Conservation (phyloP, 768 basidiomycete species). For the Strobilomyces confusus region DNA sequence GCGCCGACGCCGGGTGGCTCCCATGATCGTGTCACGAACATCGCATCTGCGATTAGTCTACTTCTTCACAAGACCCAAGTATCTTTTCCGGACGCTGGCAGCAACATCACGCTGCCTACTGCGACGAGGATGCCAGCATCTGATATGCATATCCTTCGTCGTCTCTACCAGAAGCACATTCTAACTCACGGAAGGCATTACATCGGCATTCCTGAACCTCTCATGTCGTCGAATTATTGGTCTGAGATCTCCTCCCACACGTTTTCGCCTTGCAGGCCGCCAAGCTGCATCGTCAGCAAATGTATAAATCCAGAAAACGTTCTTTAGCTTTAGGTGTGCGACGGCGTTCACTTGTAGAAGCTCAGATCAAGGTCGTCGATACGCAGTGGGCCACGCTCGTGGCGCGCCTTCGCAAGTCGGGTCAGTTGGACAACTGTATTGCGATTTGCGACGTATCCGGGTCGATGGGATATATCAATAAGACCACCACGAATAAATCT, state of each 20-base stretch:
- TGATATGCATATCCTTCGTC: slow-evolving; percentile 44
- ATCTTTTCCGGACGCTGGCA: slow-evolving; percentile 9
- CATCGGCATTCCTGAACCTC: slow-evolving; percentile 47
- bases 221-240: slow-evolving; percentile 62
- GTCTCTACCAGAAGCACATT: slow-evolving; percentile 55
- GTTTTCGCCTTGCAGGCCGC: slow-evolving; percentile 46
- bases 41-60: slow-evolving; percentile 57
- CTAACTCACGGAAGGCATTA: slow-evolving; percentile 52
- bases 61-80: slow-evolving; percentile 43
- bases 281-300: neutral
- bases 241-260: slow-evolving; percentile 60
- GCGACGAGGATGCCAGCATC: slow-evolving; percentile 32
- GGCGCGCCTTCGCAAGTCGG: slow-evolving; percentile 45
- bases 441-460: slow-evolving; percentile 77
- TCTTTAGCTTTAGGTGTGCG: no score
- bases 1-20: slow-evolving; percentile 55
- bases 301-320: no score
- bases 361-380: slow-evolving; percentile 12
- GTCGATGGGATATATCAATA: slow-evolving; percentile 51
- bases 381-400: slow-evolving; percentile 37
- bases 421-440: slow-evolving; percentile 55
- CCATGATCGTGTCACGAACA: slow-evolving; percentile 62
- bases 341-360: slow-evolving; percentile 25
- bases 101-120: slow-evolving; percentile 15
- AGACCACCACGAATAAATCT: neutral